A percentile compares a stretch with the other conserved stretches of the same genome.
phyloP scores from a whole-genome alignment of 495 filamentous ascomycete species.

The Diplogelasinospora grovesii region DNA sequence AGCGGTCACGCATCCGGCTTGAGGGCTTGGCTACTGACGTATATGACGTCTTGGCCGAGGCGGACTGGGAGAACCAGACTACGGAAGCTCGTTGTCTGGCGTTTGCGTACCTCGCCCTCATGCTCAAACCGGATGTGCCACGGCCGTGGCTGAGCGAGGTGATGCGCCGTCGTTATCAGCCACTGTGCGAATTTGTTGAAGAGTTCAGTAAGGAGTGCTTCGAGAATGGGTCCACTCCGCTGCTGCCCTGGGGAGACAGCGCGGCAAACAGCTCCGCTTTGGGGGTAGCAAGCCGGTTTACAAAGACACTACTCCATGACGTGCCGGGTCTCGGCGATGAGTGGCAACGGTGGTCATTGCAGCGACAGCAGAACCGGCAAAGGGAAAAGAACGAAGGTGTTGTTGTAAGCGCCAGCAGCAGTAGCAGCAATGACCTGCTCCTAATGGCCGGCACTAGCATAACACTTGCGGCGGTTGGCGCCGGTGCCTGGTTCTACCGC shows the following conservation, averaged over 20 bases:
- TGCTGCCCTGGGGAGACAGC: constrained; percentile 7
- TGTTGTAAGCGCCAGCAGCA: background rate
- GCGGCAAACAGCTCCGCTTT: constrained; percentile 15
- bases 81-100: constrained; percentile 72
- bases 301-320: constrained; percentile 6
- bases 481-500: constrained; percentile 12
- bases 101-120: constrained; percentile 69
- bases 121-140: constrained; percentile 62
- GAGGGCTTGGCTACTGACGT: constrained; percentile 61
- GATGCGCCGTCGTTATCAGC: constrained; percentile 49
- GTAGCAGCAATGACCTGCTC: constrained; percentile 8
- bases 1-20: constrained; percentile 57
- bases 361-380: constrained; percentile 9
- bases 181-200: constrained; percentile 49
- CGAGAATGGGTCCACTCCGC: background rate
- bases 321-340: constrained; percentile 7
- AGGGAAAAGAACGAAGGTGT: background rate
- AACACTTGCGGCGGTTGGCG: constrained; percentile 14
- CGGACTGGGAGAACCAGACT: constrained; percentile 44
- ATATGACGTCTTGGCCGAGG: constrained; percentile 58
- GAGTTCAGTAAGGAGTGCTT: constrained; percentile 31
- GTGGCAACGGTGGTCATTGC: constrained; percentile 13
- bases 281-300: background rate
- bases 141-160: constrained; percentile 62
- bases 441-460: constrained; percentile 15